Percentiles rank a stretch among this genome's conserved stretches.
These are phyloP conservation scores for Emergomyces orientalis DNA, from an alignment of 2,329 filamentous ascomycete species.

Conservation along the genomic window DNA sequence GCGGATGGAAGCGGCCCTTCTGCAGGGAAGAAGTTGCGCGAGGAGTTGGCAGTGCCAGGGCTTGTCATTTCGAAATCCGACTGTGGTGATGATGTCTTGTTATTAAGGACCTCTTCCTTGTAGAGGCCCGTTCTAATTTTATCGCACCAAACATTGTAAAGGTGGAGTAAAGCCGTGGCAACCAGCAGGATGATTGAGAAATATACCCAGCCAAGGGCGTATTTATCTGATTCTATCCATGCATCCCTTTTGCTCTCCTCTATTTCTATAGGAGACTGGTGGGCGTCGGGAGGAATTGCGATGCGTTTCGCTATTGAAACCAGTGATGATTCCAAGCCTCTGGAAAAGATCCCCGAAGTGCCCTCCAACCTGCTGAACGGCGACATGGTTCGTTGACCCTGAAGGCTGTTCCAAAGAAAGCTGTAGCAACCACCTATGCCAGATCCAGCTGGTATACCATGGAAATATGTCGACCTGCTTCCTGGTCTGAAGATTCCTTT, in stretches of 20 bases:
- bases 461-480: background rate
- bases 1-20: constrained; percentile 49
- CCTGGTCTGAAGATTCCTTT: background rate
- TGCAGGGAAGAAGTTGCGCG: constrained; percentile 67
- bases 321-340: background rate
- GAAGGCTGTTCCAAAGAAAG: background rate
- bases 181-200: constrained; percentile 66
- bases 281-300: constrained; percentile 47
- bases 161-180: constrained; percentile 57
- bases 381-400: background rate
- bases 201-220: constrained; percentile 79
- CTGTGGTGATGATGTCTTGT: constrained; percentile 46
- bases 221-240: constrained; percentile 73
- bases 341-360: background rate
- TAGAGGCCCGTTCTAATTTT: constrained; percentile 83
- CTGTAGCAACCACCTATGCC: background rate
- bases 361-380: background rate
- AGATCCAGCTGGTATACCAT: background rate
- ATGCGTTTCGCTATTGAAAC: constrained; percentile 40
- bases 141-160: constrained; percentile 88
- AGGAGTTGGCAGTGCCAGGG: constrained; percentile 50
- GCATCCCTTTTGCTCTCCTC: constrained; percentile 58
- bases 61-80: constrained; percentile 54
- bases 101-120: constrained; percentile 61
- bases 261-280: constrained; percentile 45